Evolutionary conservation across 768 basidiomycete species (phyloP).

Genomic region (Boletus tomentosulus): DNA sequence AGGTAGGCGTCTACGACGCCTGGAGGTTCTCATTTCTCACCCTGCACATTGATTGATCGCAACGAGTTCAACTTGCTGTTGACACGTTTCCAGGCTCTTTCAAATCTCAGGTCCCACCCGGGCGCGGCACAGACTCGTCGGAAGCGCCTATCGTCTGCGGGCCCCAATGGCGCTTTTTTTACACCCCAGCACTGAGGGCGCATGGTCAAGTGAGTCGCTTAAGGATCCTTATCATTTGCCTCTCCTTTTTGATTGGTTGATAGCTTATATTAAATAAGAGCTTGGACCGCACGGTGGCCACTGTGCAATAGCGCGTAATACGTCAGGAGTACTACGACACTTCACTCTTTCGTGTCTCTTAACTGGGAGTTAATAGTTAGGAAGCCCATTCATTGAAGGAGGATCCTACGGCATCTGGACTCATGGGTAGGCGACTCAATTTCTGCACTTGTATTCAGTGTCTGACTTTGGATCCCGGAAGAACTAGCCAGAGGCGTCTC

Average conservation of each 20-base stretch:
- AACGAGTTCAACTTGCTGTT: neutral
- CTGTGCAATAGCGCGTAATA: neutral
- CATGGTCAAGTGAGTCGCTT: neutral
- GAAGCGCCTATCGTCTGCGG: neutral
- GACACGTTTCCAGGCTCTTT: neutral
- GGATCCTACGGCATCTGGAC: neutral
- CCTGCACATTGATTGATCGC: neutral
- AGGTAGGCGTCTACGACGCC: no score
- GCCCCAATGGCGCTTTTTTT: neutral
- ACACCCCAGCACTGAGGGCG: neutral
- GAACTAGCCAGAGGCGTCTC: neutral
- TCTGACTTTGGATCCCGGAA: neutral
- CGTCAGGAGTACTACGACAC: neutral
- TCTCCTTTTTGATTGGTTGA: neutral
- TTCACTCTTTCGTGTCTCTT: neutral
- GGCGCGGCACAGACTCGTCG: neutral
- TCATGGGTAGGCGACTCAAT: neutral
- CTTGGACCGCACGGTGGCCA: slow-evolving; percentile 4
- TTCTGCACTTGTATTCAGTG: neutral
- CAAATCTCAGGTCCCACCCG: neutral
- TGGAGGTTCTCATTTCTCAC: neutral
- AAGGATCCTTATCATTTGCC: neutral
- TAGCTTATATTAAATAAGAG: neutral
- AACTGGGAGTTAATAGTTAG: neutral
- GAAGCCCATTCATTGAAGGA: neutral